Evolutionary conservation across 306 rosid species (phyloP).

Genomic region (Malus asiatica): DNA sequence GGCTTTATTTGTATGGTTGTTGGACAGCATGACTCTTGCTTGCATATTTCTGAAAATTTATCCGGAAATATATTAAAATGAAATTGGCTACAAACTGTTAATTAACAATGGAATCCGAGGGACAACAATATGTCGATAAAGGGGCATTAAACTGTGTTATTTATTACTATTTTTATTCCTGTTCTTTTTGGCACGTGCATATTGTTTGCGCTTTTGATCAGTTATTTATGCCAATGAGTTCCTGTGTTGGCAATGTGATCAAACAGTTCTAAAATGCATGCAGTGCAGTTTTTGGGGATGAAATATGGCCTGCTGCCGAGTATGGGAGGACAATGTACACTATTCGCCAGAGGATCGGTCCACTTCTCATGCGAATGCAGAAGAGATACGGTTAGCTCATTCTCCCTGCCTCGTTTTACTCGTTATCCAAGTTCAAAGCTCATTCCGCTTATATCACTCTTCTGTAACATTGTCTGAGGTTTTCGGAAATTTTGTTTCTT

Average conservation of each 20-base stretch:
- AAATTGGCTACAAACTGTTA: no score
- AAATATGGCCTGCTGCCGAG: conserved; percentile 97
- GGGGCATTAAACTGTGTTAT: no score
- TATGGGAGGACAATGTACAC: conserved; percentile 99
- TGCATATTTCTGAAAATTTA: background rate
- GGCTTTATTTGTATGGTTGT: background rate
- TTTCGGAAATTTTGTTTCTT: conserved; percentile 4
- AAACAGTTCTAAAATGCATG: conserved; percentile 27
- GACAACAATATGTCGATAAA: no score
- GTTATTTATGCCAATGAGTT: background rate
- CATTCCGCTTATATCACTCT: background rate
- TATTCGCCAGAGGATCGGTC: conserved; percentile 86
- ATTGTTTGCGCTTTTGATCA: background rate
- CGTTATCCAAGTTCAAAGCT: background rate
- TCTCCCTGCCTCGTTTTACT: background rate
- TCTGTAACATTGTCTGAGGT: conserved; percentile 6
- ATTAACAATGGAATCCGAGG: no score
- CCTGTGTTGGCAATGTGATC: conserved; percentile 28
- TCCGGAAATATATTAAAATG: no score
- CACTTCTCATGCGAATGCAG: conserved; percentile 81
- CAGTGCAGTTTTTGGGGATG: conserved; percentile 98
- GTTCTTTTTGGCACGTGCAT: background rate
- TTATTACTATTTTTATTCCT: no score
- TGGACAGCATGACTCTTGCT: background rate
- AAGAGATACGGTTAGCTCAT: conserved; percentile 75